A percentile compares a stretch with the other conserved stretches of the same genome.
Conservation (phyloP, 257 asterid species). For the Knoxia roxburghii region DNA sequence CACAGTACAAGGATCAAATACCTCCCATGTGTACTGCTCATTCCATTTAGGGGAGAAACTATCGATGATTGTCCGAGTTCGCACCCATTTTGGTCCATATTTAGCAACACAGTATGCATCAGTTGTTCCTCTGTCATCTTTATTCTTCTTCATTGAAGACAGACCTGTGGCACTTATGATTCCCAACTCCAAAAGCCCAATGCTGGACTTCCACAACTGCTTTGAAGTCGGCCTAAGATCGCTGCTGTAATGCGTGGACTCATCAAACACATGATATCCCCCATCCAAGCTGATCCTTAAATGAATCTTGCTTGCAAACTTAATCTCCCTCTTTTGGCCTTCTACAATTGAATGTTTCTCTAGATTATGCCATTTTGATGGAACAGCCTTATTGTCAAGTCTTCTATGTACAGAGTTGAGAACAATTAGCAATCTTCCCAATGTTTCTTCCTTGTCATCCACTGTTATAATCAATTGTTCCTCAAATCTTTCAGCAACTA, state of each 20-base stretch:
- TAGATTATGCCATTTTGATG: constrained; percentile 69
- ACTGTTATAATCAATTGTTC: constrained; percentile 58
- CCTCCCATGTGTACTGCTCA: constrained; percentile 93
- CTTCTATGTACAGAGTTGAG: constrained; percentile 39
- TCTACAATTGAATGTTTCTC: constrained; percentile 49
- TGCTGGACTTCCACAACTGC: constrained; percentile 62
- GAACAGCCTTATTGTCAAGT: constrained; percentile 59
- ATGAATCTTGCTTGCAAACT: constrained; percentile 80
- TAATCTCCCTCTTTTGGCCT: constrained; percentile 50
- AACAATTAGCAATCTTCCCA: constrained; percentile 44
- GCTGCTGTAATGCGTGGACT: constrained; percentile 62
- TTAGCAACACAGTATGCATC: constrained; percentile 82
- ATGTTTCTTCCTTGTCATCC: constrained; percentile 54
- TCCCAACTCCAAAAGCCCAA: constrained; percentile 69
- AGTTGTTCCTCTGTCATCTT: constrained; percentile 55
- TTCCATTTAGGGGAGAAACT: constrained; percentile 65
- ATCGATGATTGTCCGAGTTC: constrained; percentile 73
- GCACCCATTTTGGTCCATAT: constrained; percentile 74
- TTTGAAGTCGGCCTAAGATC: constrained; percentile 68
- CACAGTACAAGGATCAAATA: constrained; percentile 72
- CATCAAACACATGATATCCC: constrained; percentile 83
- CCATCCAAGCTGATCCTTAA: constrained; percentile 70
- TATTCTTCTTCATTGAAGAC: constrained; percentile 50
- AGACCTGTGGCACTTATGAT: constrained; percentile 61
- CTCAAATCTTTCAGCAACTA: constrained; percentile 70